Conservation (phyloP, 768 basidiomycete species). For the Lanmaoa pseudosensibilis region DNA sequence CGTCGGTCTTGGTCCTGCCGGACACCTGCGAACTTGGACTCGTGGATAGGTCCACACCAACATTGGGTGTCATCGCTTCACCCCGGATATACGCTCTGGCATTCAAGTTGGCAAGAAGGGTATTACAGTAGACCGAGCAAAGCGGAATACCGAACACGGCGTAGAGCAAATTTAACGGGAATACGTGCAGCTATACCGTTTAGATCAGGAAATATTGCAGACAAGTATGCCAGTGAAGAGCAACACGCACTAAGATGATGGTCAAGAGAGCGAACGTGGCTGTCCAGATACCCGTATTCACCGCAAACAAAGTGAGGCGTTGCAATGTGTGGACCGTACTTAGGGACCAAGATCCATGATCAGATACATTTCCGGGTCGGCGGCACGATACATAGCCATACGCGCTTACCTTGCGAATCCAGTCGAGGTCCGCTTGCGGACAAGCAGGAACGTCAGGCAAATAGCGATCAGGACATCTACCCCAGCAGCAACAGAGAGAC, state of each 20-base stretch:
- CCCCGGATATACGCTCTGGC: constrained; percentile 7
- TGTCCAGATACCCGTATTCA: constrained; percentile 43
- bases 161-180: neutral
- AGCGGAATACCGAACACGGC: constrained; percentile 1
- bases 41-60: neutral
- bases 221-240: neutral
- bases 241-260: constrained; percentile 7
- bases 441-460: constrained; percentile 5
- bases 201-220: neutral
- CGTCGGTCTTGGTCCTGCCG: neutral
- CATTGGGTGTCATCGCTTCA: neutral
- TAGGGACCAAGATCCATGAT: neutral
- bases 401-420: neutral
- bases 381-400: too few relatives aligned
- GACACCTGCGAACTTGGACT: too few relatives aligned
- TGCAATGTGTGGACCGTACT: constrained; percentile 11
- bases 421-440: neutral
- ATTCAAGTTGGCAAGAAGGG: constrained; percentile 19
- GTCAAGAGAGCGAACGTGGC: constrained; percentile 45
- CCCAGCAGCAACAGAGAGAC: neutral
- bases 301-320: constrained; percentile 9
- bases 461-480: constrained; percentile 6
- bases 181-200: neutral
- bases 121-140: constrained; percentile 13
- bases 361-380: neutral